Evolutionary conservation across 805 yeast genomes (phyloP), one percentile per base, ranked within the genome.

Genomic region (Candida awuae): DNA sequence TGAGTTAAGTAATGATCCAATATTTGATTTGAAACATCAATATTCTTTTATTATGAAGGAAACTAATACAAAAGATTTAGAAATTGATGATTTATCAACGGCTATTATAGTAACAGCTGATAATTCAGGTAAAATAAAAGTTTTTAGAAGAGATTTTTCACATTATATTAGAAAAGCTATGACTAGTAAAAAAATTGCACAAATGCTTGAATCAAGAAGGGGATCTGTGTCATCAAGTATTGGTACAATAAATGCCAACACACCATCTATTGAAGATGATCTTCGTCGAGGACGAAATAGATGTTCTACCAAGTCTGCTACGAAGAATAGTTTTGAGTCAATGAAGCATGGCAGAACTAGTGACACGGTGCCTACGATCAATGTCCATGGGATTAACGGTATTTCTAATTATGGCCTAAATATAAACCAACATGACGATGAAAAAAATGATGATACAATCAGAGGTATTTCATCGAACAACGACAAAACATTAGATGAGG

Each of bases 141-240:
- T 87, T 0, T 84, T 83, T 55, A 67, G 97, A 52, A 80, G 84
- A 41, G 97, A 87, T 56, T 68, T 80, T 38, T 81, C 92, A 0
- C 66, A 73, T 37, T 50, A 53, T 9, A 58, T 66, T 12, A 52
- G 80, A 40, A 66, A 65, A 36, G 38, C 43, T 2, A 7, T 41
- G 3, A 34, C 34, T 4, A 30, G 37, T 26, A 55, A 46, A 33
- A 55, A 49, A 30, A 22, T 34, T 5, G 27, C 35, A 4, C 17
- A 34, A 38, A 30, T 41, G 2, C 16, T 41, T 12, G 44, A 37
- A 14, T 15, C 23, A 17, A 34, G 34, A 19, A 28, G 23, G 10
- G 32, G 32, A 14, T 20, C 25, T 21, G 16, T 21, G 2, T 30
- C 22, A n/a, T 28, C 26, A 7, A 9, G 32, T n/a, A n/a, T n/a